phyloP scores from a whole-genome alignment of 164 flowering plant species.

The Pachysandra terminalis region DNA sequence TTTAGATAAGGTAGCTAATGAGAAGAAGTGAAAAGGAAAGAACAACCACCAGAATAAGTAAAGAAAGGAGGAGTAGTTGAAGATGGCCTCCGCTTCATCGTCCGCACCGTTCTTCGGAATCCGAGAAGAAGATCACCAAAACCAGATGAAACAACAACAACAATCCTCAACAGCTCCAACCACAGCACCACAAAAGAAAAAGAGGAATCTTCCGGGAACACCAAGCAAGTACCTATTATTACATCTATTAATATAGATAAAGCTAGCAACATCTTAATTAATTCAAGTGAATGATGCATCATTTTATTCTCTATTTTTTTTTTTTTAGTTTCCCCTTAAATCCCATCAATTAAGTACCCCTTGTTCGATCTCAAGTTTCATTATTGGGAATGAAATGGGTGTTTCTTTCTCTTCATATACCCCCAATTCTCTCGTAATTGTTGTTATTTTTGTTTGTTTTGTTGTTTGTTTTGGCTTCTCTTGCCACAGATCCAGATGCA shows the following conservation, averaged over 20 bases:
- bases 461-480: neutral
- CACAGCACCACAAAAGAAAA: conserved; percentile 50
- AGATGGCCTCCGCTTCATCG: conserved; percentile 24
- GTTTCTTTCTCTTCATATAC: neutral
- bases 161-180: conserved; percentile 41
- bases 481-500: conserved; percentile 74
- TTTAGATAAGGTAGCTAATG: neutral
- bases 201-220: conserved; percentile 75
- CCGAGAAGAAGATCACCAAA: conserved; percentile 21
- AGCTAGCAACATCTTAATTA: too few species aligned
- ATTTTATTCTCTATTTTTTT: neutral
- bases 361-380: conserved; percentile 12
- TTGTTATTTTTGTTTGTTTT: conserved; percentile 4
- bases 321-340: neutral
- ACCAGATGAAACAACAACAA: conserved; percentile 36
- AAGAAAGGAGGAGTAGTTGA: neutral
- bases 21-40: neutral
- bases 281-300: neutral
- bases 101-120: conserved; percentile 16
- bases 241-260: neutral
- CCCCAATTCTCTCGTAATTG: neutral
- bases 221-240: conserved; percentile 68
- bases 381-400: conserved; percentile 10
- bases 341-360: conserved; percentile 6
- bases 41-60: neutral